phyloP scores from a whole-genome alignment of 2,329 filamentous ascomycete species.

The Metarhizium rileyi region DNA sequence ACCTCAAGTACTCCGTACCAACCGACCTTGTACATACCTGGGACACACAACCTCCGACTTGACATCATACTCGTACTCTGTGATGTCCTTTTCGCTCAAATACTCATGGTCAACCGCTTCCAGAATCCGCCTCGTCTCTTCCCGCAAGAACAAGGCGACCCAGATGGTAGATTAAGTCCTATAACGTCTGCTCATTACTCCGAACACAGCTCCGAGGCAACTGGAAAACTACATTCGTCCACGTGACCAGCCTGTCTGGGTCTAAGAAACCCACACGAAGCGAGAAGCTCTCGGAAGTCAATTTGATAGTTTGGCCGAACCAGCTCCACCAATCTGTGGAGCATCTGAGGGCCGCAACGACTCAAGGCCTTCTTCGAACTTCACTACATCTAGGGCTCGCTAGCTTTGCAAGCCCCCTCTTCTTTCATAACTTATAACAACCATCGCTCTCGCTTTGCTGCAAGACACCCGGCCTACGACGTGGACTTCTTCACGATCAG shows the following conservation, averaged over 20 bases:
- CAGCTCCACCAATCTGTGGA: background rate
- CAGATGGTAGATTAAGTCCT: background rate
- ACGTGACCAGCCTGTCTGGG: background rate
- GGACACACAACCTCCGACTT: background rate
- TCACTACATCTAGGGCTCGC: background rate
- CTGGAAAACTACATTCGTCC: background rate
- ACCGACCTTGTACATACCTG: background rate
- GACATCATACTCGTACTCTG: background rate
- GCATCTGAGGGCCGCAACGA: background rate
- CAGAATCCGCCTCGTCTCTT: background rate
- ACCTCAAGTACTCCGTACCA: background rate
- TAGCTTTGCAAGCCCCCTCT: background rate
- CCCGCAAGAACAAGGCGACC: background rate
- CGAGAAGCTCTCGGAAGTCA: background rate
- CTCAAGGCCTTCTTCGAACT: background rate
- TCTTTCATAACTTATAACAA: background rate
- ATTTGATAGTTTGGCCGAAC: background rate
- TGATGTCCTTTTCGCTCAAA: background rate
- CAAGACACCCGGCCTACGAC: background rate
- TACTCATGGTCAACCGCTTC: background rate
- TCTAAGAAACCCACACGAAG: background rate
- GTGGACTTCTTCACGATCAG: background rate
- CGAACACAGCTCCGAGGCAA: background rate
- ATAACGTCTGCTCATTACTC: background rate
- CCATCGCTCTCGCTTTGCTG: conserved; percentile 1